phyloP scores from a whole-genome alignment of 768 basidiomycete species.

The Clavaria fumosa region DNA sequence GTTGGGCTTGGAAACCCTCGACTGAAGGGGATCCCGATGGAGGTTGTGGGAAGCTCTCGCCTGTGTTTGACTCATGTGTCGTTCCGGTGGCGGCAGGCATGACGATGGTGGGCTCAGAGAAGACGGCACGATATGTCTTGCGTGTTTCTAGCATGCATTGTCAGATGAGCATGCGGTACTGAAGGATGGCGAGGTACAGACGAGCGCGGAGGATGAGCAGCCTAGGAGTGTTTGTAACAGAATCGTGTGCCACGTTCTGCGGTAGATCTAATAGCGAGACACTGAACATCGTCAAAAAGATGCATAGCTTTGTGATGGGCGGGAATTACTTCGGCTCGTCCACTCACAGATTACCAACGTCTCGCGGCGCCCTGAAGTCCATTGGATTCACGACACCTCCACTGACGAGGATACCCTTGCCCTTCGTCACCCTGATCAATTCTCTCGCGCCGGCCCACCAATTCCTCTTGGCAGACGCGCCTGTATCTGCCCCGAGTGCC shows the following conservation, averaged over 20 bases:
- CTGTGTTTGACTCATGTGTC: no score
- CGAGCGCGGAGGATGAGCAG: slow-evolving; percentile 60
- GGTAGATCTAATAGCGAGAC: slow-evolving; percentile 51
- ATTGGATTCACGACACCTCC: slow-evolving; percentile 45
- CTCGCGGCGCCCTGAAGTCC: slow-evolving; percentile 55
- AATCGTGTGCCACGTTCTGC: slow-evolving; percentile 52
- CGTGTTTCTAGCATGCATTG: slow-evolving; percentile 44
- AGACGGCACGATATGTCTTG: slow-evolving; percentile 61
- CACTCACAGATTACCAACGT: slow-evolving; percentile 62
- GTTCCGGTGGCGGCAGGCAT: no score
- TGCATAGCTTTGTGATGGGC: neutral
- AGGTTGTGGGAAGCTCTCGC: no score
- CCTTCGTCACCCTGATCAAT: slow-evolving; percentile 65
- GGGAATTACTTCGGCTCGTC: no score
- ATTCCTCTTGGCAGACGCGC: slow-evolving; percentile 46
- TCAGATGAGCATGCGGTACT: neutral
- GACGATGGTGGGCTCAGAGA: slow-evolving; percentile 60
- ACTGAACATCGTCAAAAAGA: slow-evolving; percentile 27
- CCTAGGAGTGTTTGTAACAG: slow-evolving; percentile 44
- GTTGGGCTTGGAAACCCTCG: no score
- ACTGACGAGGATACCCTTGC: slow-evolving; percentile 59
- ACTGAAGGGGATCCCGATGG: no score
- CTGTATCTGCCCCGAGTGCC: slow-evolving; percentile 37
- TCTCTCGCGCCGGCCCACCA: slow-evolving; percentile 78
- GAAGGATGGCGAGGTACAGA: slow-evolving; percentile 21